These are phyloP conservation scores for Triticum urartu DNA, from an alignment of 176 grass and related monocot species.

Conservation along the genomic window DNA sequence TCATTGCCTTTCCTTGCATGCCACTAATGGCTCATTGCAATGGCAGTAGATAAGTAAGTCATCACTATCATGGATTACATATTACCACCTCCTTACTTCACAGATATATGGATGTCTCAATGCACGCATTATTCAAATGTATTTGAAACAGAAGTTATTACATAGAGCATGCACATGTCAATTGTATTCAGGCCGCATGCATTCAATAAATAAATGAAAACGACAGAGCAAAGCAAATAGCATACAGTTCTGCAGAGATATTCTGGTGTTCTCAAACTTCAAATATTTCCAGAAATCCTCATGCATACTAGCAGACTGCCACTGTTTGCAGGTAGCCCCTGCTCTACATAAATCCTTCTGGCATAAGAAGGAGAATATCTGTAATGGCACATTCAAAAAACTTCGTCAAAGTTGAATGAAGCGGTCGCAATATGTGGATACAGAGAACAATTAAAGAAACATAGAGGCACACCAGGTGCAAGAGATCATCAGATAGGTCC, in stretches of 20 bases:
- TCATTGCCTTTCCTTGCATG: not conserved
- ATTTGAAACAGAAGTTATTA: conserved; percentile 10
- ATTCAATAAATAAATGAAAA: not conserved
- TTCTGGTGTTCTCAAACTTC: conserved; percentile 70
- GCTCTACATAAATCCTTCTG: conserved; percentile 96
- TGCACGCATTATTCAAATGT: not conserved
- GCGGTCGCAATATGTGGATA: conserved; percentile 4
- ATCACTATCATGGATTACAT: not conserved
- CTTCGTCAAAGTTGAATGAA: not conserved
- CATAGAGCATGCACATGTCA: not conserved
- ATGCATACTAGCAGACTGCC: conserved; percentile 68
- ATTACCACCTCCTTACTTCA: not conserved
- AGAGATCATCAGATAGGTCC: conserved; percentile 95
- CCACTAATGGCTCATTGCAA: not conserved
- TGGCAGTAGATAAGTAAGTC: not conserved
- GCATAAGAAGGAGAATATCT: conserved; percentile 94
- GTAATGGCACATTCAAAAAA: conserved; percentile 36
- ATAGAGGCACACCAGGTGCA: conserved; percentile 64
- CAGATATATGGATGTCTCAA: not conserved
- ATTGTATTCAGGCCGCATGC: not conserved
- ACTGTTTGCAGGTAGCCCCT: conserved; percentile 83
- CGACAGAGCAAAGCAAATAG: not conserved
- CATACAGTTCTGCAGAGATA: conserved; percentile 89
- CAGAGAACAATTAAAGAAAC: not conserved
- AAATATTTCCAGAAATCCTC: conserved; percentile 93